Evolutionary conservation across 768 basidiomycete genomes (phyloP).

Genomic region (Boletus rubroflammeus): DNA sequence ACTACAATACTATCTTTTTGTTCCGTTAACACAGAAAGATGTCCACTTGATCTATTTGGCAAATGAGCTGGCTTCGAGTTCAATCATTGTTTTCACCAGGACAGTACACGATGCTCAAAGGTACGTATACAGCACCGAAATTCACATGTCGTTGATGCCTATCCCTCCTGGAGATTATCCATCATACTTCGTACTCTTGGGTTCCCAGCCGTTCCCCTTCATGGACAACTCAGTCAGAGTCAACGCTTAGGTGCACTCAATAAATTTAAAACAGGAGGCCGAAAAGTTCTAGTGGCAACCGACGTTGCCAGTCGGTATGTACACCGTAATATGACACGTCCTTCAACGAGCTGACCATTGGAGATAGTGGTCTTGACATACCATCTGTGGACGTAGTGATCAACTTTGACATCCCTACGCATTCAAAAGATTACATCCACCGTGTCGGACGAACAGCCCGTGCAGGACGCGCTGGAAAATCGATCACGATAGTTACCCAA

Average conservation of each 20-base stretch:
- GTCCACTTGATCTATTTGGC: constrained; percentile 84
- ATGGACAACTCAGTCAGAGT: constrained; percentile 93
- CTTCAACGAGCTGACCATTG: constrained; percentile 2
- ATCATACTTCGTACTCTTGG: constrained; percentile 88
- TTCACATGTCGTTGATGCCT: not conserved
- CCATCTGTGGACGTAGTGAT: constrained; percentile 95
- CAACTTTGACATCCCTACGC: constrained; percentile 96
- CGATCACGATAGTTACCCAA: constrained; percentile 96
- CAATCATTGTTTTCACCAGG: constrained; percentile 93
- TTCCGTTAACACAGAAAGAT: constrained; percentile 90
- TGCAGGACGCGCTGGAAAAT: constrained; percentile 95
- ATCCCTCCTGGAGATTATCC: constrained; percentile 52
- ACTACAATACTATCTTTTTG: constrained; percentile 92
- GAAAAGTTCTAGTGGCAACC: constrained; percentile 89
- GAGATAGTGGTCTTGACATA: constrained; percentile 82
- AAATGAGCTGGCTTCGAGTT: constrained; percentile 86
- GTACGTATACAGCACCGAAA: constrained; percentile 32
- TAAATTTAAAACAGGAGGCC: constrained; percentile 94
- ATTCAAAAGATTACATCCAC: constrained; percentile 99
- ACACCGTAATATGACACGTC: not conserved
- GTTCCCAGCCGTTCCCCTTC: constrained; percentile 92
- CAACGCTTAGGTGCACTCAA: constrained; percentile 88
- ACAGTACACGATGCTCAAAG: constrained; percentile 92
- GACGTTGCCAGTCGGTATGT: constrained; percentile 90
- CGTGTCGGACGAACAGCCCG: constrained; percentile 96